Conservation (phyloP, 257 asterid genomes). For the Scutellaria galericulata region DNA sequence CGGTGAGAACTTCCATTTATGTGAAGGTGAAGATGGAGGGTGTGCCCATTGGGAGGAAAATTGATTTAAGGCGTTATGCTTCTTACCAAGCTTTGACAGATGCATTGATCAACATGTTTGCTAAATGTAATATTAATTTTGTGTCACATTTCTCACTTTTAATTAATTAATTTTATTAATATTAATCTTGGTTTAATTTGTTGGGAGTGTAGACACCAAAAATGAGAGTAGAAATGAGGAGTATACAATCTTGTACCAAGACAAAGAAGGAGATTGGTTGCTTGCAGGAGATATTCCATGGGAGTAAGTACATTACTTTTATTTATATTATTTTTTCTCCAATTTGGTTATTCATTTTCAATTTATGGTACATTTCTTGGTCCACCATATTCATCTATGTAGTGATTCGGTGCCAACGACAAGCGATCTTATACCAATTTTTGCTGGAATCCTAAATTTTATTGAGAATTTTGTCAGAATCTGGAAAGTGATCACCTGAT, state of each 20-base stretch:
- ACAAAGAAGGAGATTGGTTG: constrained; percentile 68
- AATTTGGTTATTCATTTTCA: not conserved
- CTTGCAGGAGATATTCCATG: constrained; percentile 70
- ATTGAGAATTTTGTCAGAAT: too few species aligned
- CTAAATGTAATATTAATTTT: constrained; percentile 39
- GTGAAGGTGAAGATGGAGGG: constrained; percentile 74
- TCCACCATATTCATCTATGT: too few species aligned
- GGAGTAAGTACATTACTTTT: constrained; percentile 46
- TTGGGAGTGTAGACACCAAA: constrained; percentile 41
- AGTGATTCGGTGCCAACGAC: too few species aligned
- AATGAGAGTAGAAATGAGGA: constrained; percentile 31
- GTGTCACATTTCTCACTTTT: not conserved
- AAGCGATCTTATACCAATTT: too few species aligned
- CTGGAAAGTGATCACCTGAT: too few species aligned
- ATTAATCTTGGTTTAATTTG: not conserved
- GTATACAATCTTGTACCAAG: constrained; percentile 58
- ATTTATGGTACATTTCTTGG: too few species aligned
- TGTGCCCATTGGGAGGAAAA: constrained; percentile 55
- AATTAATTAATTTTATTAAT: not conserved
- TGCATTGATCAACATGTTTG: constrained; percentile 54
- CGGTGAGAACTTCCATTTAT: constrained; percentile 36
- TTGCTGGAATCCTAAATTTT: too few species aligned
- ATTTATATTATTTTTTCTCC: not conserved
- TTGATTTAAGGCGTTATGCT: constrained; percentile 45
- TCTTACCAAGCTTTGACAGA: constrained; percentile 45